Evolutionary conservation across 345 rosid species (phyloP).

Genomic region (Leavenworthia alabamica): DNA sequence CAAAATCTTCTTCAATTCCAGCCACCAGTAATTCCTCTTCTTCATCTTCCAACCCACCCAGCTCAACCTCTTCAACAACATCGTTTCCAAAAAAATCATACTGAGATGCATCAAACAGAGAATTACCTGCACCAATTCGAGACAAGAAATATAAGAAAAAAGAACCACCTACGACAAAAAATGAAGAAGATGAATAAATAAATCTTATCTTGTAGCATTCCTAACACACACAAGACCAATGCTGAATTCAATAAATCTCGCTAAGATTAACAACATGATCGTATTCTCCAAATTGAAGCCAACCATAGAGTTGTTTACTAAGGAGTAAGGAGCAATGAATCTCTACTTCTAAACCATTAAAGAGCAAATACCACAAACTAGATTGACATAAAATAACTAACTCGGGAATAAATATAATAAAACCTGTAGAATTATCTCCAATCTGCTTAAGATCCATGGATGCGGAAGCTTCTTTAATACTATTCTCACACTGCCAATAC

Average conservation of each 20-base stretch:
- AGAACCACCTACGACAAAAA: not conserved
- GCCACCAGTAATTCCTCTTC: conserved; percentile 36
- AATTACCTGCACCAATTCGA: conserved; percentile 32
- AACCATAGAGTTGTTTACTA: not conserved
- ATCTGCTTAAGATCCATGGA: conserved; percentile 38
- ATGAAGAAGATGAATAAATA: not conserved
- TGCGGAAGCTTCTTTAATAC: conserved; percentile 27
- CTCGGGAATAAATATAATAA: not conserved
- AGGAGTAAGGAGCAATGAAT: not conserved
- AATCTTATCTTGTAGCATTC: not conserved
- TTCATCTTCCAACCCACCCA: conserved; percentile 88
- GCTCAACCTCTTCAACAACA: conserved; percentile 79
- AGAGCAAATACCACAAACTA: not conserved
- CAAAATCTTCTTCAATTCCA: conserved; percentile 53
- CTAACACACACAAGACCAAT: not conserved
- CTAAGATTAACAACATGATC: not conserved
- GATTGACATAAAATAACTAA: not conserved
- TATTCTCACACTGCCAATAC: conserved; percentile 33
- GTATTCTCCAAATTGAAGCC: not conserved
- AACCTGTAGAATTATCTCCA: conserved; percentile 51
- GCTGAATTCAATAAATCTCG: not conserved
- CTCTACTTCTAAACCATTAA: not conserved
- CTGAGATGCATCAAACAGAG: conserved; percentile 87
- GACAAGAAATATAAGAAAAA: not conserved
- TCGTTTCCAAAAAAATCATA: conserved; percentile 89